Conservation (phyloP, 2,329 filamentous ascomycete genomes). For the Didymella pomorum region DNA sequence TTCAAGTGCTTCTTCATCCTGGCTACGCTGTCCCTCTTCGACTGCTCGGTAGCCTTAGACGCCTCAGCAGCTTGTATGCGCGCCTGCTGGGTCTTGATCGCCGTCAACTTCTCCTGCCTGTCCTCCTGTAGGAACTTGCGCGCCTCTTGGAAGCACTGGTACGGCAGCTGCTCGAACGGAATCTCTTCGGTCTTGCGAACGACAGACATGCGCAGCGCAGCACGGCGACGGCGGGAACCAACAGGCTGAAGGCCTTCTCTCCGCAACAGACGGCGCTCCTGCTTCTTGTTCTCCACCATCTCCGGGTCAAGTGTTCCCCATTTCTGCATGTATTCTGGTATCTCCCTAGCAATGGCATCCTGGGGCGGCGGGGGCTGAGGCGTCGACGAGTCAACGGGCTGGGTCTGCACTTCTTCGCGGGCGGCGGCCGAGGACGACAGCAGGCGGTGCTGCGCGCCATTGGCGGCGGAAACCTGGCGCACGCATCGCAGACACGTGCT, state of each 20-base stretch:
- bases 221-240: slow-evolving; percentile 83
- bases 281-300: slow-evolving; percentile 50
- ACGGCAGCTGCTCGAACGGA: slow-evolving; percentile 92
- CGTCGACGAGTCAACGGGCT: slow-evolving; percentile 31
- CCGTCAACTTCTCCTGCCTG: slow-evolving; percentile 77
- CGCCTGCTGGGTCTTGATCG: slow-evolving; percentile 72
- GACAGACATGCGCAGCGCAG: slow-evolving; percentile 47
- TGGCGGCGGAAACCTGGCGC: slow-evolving; percentile 40
- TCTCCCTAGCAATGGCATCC: slow-evolving; percentile 14
- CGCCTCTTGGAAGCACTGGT: slow-evolving; percentile 98
- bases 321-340: slow-evolving; percentile 47
- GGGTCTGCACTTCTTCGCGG: slow-evolving; percentile 55
- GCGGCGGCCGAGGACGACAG: slow-evolving; percentile 58
- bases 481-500: slow-evolving; percentile 47
- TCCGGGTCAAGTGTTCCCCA: slow-evolving; percentile 47
- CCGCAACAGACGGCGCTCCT: slow-evolving; percentile 73
- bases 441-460: slow-evolving; percentile 50
- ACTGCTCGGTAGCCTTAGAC: slow-evolving; percentile 67
- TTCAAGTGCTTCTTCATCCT: slow-evolving; percentile 78
- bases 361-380: slow-evolving; percentile 27
- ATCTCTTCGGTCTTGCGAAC: slow-evolving; percentile 68
- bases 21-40: slow-evolving; percentile 71
- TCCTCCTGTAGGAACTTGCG: slow-evolving; percentile 82
- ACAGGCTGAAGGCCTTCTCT: slow-evolving; percentile 72
- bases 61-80: slow-evolving; percentile 73